Base-by-base conservation (phyloP, 1,284 basidiomycete species). In the Volvariella volvacea region DNA sequence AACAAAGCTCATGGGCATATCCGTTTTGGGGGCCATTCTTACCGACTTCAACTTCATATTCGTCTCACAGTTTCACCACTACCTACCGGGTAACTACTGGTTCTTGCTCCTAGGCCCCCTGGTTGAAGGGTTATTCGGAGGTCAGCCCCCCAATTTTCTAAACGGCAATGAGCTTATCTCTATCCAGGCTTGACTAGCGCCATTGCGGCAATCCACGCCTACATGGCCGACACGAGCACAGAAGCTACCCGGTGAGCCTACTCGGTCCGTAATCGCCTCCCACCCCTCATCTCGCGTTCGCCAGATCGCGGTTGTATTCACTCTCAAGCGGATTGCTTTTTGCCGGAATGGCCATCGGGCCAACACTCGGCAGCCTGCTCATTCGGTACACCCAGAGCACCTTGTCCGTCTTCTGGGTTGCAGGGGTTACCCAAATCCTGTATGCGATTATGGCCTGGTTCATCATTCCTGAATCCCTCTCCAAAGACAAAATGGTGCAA, bases 71-170 rank as follows among this genome's bases (percentile, higher is more conserved):
- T 83, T 74, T 59, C 76, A 76, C 28, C 64, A 76, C 43, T 55
- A 64, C 14, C 64, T 89, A 4, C 87, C 88, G 1, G 87, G 89
- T 3, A 86, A 88, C 10, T 92, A 91, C 61, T 86, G 86, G 74
- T 83, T 89, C 57, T 69, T 93, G n/a, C 55, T 93, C 7, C 53
- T 87, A 10, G 86, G 86, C 1, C 79, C 84, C 7, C 54, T 81
- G 2, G 48, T 91, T 1, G 90, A 94, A 50, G 93, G 92, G 6
- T 48, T 74, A 2, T 62, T 92, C 4, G 93, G 93, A 47, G 88
- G 93, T 76, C 60, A 61, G 70, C 64, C 25, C 20, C 21, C 39
- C 22, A 15, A n/a, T 36, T 16, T 38, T 22, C 3, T 42, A 6
- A 6, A 6, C n/a, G 3, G 21, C n/a, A 10, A 20, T 22, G 33